These are phyloP conservation scores for Colletotrichum abscissum DNA, from an alignment of 2,329 filamentous ascomycete species.

Conservation along the genomic window DNA sequence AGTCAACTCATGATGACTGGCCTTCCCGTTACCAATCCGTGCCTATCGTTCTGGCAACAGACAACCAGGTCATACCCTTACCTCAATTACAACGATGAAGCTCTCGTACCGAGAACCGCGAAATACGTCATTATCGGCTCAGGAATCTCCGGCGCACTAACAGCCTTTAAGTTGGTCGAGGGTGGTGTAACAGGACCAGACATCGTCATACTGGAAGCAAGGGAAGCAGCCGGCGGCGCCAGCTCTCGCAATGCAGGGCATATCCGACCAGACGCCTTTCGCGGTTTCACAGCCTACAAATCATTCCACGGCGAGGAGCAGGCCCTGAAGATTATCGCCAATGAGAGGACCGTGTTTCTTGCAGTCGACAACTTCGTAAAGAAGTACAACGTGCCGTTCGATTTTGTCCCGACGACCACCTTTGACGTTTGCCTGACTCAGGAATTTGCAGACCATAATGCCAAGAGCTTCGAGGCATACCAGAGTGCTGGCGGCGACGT, in stretches of 20 bases:
- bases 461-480: background rate
- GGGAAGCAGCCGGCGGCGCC: constrained; percentile 56
- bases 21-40: background rate
- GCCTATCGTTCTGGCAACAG: constrained; percentile 49
- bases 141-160: constrained; percentile 53
- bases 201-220: constrained; percentile 54
- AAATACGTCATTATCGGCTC: constrained; percentile 55
- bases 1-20: constrained; percentile 6
- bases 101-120: constrained; percentile 42
- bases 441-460: constrained; percentile 52
- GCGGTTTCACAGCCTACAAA: constrained; percentile 49
- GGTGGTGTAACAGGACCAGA: constrained; percentile 45
- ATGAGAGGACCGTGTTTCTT: constrained; percentile 38
- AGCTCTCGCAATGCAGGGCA: constrained; percentile 58
- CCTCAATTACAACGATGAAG: constrained; percentile 45
- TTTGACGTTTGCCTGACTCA: constrained; percentile 60
- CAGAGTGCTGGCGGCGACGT: no score
- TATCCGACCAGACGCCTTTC: constrained; percentile 57
- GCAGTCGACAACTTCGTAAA: constrained; percentile 52
- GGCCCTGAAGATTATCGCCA: background rate
- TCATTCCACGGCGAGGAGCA: background rate
- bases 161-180: constrained; percentile 51
- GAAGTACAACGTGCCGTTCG: constrained; percentile 53
- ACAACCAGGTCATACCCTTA: constrained; percentile 42
- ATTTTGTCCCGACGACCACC: constrained; percentile 58